A percentile compares a stretch with the other conserved stretches of the same genome.
phyloP scores from a whole-genome alignment of 768 basidiomycete genomes.

The Leucocoprinus leucothites region DNA sequence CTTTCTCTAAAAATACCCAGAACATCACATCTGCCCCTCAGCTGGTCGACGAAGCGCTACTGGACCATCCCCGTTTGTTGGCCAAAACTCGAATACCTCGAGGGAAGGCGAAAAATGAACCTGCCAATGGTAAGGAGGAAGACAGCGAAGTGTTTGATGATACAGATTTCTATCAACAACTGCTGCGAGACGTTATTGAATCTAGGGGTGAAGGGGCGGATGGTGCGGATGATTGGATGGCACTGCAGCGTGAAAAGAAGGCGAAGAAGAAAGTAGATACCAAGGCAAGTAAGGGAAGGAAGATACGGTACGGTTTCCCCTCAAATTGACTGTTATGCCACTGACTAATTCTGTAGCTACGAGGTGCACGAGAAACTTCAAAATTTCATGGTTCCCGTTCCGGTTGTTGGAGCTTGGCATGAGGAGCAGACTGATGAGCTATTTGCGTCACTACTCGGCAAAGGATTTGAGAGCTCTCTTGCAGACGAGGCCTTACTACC shows the following conservation, averaged over 20 bases:
- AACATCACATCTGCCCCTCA: slow-evolving; percentile 64
- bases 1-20: slow-evolving; percentile 60
- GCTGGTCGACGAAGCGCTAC: slow-evolving; percentile 72
- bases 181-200: slow-evolving; percentile 91
- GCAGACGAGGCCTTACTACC: slow-evolving; percentile 25
- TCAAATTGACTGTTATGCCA: not conserved
- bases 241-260: slow-evolving; percentile 63
- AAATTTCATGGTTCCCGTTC: slow-evolving; percentile 94
- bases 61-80: slow-evolving; percentile 55
- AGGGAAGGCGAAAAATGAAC: slow-evolving; percentile 27
- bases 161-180: slow-evolving; percentile 89
- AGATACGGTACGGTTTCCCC: slow-evolving; percentile 59
- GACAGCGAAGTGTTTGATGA: slow-evolving; percentile 74
- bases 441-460: slow-evolving; percentile 84
- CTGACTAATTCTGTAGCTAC: slow-evolving; percentile 35
- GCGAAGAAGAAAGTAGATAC: slow-evolving; percentile 90
- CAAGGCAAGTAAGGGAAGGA: slow-evolving; percentile 92
- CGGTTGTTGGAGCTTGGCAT: slow-evolving; percentile 73
- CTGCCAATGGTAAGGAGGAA: slow-evolving; percentile 28
- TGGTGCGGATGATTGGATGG: slow-evolving; percentile 59
- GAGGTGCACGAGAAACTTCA: slow-evolving; percentile 95
- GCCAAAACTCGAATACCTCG: slow-evolving; percentile 54
- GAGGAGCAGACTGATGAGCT: slow-evolving; percentile 96
- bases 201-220: slow-evolving; percentile 42
- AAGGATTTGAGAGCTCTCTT: slow-evolving; percentile 49